Evolutionary conservation across 1,284 basidiomycete genomes (phyloP), one percentile per base, ranked within the genome.

Genomic region (Tetrapyrgos nigripes): DNA sequence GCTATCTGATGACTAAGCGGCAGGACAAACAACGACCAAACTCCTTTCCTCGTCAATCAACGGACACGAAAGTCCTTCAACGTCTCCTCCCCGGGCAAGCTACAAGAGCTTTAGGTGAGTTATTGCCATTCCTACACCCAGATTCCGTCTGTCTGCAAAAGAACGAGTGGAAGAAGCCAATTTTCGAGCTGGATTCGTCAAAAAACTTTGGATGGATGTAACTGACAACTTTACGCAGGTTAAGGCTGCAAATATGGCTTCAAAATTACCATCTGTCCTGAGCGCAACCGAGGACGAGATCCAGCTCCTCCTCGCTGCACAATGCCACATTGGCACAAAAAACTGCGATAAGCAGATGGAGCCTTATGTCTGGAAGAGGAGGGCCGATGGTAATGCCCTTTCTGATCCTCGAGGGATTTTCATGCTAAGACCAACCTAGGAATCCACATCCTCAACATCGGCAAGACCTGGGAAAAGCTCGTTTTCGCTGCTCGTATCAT

Each of bases 401-500:
- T 28, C 52, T 52, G 77, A 54, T 47, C 17, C 31, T 8, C n/a
- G 10, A 19, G 24, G 49, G 45, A 35, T 29, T 37, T 47, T 40
- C 13, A 49, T 31, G 24, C 19, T 47, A 14, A 45, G 53, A 31
- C 4, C 57, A 56, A 47, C 43, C 49, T 73, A 95, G 93, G 96
- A 69, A 95, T 98, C 79, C 91, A 98, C 83, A 83, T 99, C 72
- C 81, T 98, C 73, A 98, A 99, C 90, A 91, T 98, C 70, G 96
- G 96, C 75, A 98, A 98, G 89, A 99, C 97, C 68, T 98, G 96
- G 97, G 96, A 98, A 83, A 99, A 99, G 83, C 87, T 99, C 67
- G 93, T 97, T 65, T 85, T 97, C 70, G 95, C 96, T 62, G 96
- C 95, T 63, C 93, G 96, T 77, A 87, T 97, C 73, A 95, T 97